Evolutionary conservation across 345 rosid genomes (phyloP).

Genomic region (Populus deltoides): DNA sequence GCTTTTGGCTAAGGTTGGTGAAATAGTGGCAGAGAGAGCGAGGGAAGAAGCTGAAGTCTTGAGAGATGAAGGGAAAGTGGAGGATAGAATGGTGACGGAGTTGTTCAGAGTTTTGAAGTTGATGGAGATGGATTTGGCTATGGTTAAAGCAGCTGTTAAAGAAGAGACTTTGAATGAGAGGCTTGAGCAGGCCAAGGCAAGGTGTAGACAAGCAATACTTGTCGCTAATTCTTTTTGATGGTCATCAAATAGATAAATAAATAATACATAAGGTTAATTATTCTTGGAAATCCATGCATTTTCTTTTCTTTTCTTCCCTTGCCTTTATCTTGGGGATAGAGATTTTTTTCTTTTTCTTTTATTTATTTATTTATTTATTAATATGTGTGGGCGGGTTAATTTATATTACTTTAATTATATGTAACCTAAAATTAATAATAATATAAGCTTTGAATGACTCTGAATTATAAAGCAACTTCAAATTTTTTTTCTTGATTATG

Average conservation of each 20-base stretch:
- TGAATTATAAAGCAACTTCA: too few relatives aligned
- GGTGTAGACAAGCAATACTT: slow-evolving; percentile 90
- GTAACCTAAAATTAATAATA: too few relatives aligned
- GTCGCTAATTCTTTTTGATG: slow-evolving; percentile 73
- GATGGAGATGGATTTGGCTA: slow-evolving; percentile 97
- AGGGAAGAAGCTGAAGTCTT: slow-evolving; percentile 86
- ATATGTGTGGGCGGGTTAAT: accelerated
- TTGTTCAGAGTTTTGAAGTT: slow-evolving; percentile 77
- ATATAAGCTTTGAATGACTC: too few relatives aligned
- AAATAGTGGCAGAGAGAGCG: slow-evolving; percentile 82
- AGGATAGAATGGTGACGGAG: slow-evolving; percentile 82
- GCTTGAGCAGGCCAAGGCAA: slow-evolving; percentile 72
- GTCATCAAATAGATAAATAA: neutral
- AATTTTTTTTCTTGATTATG: too few relatives aligned
- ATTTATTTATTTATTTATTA: too few relatives aligned
- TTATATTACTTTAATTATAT: too few relatives aligned
- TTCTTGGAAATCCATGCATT: too few relatives aligned
- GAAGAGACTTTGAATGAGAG: slow-evolving; percentile 70
- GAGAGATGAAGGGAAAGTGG: slow-evolving; percentile 77
- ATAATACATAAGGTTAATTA: neutral
- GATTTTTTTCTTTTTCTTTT: too few relatives aligned
- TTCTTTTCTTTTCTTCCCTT: too few relatives aligned
- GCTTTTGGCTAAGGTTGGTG: slow-evolving; percentile 71
- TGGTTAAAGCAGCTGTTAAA: slow-evolving; percentile 87
- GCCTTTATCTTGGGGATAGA: too few relatives aligned